phyloP scores from a whole-genome alignment of 331 rosid genomes.

The Acacia concinna region DNA sequence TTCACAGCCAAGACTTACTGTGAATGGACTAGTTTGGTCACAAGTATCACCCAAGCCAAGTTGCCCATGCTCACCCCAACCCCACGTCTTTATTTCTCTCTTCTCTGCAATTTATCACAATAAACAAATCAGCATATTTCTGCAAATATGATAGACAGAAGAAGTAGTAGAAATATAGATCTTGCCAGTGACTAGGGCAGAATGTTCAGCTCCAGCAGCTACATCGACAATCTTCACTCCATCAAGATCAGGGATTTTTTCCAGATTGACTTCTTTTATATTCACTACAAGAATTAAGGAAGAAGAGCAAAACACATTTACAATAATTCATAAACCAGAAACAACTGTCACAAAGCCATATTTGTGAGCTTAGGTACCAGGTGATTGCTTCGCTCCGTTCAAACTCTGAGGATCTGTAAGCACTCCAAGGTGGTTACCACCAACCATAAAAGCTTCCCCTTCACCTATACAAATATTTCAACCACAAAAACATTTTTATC shows the following conservation, averaged over 20 bases:
- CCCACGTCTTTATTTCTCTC: slow-evolving; percentile 79
- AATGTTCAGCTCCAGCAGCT: slow-evolving; percentile 92
- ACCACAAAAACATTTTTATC: slow-evolving; percentile 16
- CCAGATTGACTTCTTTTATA: slow-evolving; percentile 42
- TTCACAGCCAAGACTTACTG: slow-evolving; percentile 39
- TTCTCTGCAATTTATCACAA: slow-evolving; percentile 36
- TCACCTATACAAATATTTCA: slow-evolving; percentile 43
- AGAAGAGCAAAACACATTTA: not conserved
- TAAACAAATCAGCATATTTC: not conserved
- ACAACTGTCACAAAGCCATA: not conserved
- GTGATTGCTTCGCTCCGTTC: slow-evolving; percentile 33
- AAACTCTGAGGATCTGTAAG: slow-evolving; percentile 49
- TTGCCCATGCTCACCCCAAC: slow-evolving; percentile 99
- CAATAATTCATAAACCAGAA: not conserved
- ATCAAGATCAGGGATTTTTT: slow-evolving; percentile 52
- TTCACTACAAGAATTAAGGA: slow-evolving; percentile 25
- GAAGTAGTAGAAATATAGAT: not conserved
- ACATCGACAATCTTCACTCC: slow-evolving; percentile 49
- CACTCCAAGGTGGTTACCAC: slow-evolving; percentile 77
- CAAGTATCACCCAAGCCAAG: slow-evolving; percentile 80
- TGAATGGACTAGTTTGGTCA: slow-evolving; percentile 58
- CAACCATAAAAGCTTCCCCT: slow-evolving; percentile 67
- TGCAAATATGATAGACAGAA: not conserved
- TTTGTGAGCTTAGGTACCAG: slow-evolving; percentile 44
- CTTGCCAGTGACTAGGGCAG: slow-evolving; percentile 71